Base-by-base conservation (phyloP, 257 asterid genomes). In the Ilex asprella region DNA sequence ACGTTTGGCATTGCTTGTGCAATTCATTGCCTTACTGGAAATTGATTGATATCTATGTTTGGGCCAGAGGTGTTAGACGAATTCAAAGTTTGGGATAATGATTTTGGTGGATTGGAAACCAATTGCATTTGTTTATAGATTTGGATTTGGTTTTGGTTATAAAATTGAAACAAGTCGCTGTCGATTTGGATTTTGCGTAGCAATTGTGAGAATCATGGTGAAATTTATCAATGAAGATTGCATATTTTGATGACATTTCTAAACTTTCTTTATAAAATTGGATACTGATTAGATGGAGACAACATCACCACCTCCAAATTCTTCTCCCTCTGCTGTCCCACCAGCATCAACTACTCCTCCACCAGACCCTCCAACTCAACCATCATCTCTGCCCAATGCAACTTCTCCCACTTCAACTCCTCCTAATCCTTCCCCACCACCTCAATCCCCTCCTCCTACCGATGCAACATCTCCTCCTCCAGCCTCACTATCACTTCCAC, bases 201-300 rank as follows among this genome's bases (percentile, higher is more conserved):
- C 14, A 3, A 35, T 35, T 35, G 41, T 35, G 41, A 8, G 41
- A 35, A 35, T 35, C 41, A 0, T 35, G 41, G 41, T 35, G 41
- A 8, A 3, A 4, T 35, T 35, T 35, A 8, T 35, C 41, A 35
- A 35, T 72, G 65, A 61, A 64, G 69, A 55, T 2, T 13, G 39
- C 56, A 55, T 54, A 30, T 66, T 70, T 58, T 7, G 41, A 52
- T 66, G 53, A 11, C 70, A 31, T 62, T 60, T 67, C 69, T 71
- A 65, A 64, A 59, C 32, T 31, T 64, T 55, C 41, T 30, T 59
- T 53, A 6, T 49, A 64, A 27, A 58, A 72, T 74, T 73, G 61
- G 75, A 39, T 70, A 67, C 56, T 61, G 62, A 39, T 73, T 77
- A 55, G 61, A 87, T 87, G 89, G 76, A 89, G 16, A 15, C 39